Base-by-base conservation (phyloP, 2,329 filamentous ascomycete species). In the Fusarium napiforme region DNA sequence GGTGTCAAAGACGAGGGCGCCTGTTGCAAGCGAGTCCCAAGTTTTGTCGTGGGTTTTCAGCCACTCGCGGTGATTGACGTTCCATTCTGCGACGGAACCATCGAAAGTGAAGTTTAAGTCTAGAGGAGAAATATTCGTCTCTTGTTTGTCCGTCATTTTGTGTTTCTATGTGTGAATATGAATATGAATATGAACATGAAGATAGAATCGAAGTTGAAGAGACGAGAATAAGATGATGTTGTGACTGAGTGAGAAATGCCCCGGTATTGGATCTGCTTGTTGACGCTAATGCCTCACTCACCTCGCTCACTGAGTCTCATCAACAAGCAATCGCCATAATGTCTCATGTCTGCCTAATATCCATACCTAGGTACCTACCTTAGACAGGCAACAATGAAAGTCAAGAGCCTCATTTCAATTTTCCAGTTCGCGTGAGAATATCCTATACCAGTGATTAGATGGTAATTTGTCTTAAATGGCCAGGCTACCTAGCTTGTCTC, bases 1-100 rank as follows among this genome's bases (percentile, higher is more conserved):
- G 43, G 71, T 21, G 76, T 82, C 74, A 64, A 84, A 83, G 66
- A 85, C 79, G 49, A 84, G 72, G 21, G 81, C 79, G 58, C 78
- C 78, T 8, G 78, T 77, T 19, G 79, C 79, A 21, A 84, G 55
- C 42, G 80, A 79, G 60, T 80, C 72, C 69, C 77, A 81, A 12
- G 69, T 64, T 55, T 79, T 79, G 16, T 76, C 28, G 46, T 78
- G 60, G 10, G 34, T 60, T 23, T 58, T 69, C 34, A 80, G 69
- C 78, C 78, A 80, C 65, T 76, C 69, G 23, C 73, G 69, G 36
- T 69, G 69, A 19, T 74, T 70, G 26, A 78, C 57, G 68, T 78
- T 76, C 64, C 72, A 79, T 34, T 72, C 72, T 9, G 71, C 65
- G 30, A 78, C 69, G 7, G 71, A 72, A 7, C 69, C 68, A 32